These are phyloP conservation scores for Croton setiger DNA, from an alignment of 441 rosid species.

Conservation along the genomic window DNA sequence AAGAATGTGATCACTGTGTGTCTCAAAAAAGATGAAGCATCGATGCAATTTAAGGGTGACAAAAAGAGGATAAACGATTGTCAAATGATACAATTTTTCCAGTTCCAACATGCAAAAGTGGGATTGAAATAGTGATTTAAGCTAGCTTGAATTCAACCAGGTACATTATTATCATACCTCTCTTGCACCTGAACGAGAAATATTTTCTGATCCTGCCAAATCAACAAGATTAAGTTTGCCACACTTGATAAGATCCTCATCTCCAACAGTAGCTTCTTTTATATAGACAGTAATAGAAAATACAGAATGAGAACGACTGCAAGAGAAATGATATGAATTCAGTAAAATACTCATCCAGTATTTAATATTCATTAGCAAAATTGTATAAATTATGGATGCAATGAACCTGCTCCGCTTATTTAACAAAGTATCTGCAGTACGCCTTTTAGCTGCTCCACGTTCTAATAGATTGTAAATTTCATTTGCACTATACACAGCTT, in stretches of 20 bases:
- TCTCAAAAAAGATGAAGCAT: too few species aligned
- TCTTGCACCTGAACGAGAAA: constrained; percentile 81
- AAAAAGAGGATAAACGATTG: neutral
- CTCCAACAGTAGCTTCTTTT: constrained; percentile 80
- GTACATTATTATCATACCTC: constrained; percentile 40
- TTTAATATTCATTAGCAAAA: constrained; percentile 3
- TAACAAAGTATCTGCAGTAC: constrained; percentile 83
- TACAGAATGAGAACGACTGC: constrained; percentile 93
- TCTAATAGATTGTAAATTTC: constrained; percentile 34
- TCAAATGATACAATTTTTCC: neutral
- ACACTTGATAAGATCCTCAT: constrained; percentile 85
- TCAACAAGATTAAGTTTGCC: constrained; percentile 98
- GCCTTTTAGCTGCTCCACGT: constrained; percentile 82
- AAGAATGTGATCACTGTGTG: too few species aligned
- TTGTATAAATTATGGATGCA: neutral
- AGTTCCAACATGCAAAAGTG: neutral
- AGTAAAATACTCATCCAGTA: constrained; percentile 9
- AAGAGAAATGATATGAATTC: constrained; percentile 16
- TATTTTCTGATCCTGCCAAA: constrained; percentile 96
- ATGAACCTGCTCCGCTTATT: constrained; percentile 79
- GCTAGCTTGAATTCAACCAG: neutral
- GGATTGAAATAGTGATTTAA: neutral
- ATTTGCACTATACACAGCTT: constrained; percentile 80
- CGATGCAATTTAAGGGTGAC: neutral
- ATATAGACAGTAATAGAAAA: constrained; percentile 77